Percentiles rank a stretch among this genome's conserved stretches.
These are phyloP conservation scores for Hymenoscyphus infarciens DNA, from an alignment of 2,329 filamentous ascomycete genomes.

Conservation along the genomic window DNA sequence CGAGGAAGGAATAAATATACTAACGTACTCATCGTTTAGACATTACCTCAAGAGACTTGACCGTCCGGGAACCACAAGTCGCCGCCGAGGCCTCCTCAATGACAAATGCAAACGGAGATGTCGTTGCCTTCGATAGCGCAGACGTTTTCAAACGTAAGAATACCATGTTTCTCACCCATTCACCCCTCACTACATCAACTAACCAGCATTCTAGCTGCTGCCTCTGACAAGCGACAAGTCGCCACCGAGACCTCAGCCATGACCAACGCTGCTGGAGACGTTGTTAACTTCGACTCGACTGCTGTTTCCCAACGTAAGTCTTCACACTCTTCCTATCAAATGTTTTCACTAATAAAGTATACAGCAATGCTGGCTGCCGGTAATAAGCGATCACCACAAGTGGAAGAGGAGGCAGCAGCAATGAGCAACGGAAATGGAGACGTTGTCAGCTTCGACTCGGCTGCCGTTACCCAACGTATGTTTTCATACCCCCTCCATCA, in stretches of 20 bases:
- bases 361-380: background rate
- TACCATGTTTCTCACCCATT: background rate
- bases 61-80: slow-evolving; percentile 9
- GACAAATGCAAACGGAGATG: slow-evolving; percentile 26
- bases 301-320: slow-evolving; percentile 25
- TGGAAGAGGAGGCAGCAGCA: slow-evolving; percentile 22
- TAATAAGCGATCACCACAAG: slow-evolving; percentile 5
- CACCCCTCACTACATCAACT: background rate
- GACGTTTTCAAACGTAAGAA: slow-evolving; percentile 26
- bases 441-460: slow-evolving; percentile 26
- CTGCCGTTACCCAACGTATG: slow-evolving; percentile 26
- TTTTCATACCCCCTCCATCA: background rate
- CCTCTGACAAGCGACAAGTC: slow-evolving; percentile 7
- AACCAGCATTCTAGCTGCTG: background rate
- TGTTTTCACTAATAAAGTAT: background rate
- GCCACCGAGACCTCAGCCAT: slow-evolving; percentile 28
- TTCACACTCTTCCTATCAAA: background rate
- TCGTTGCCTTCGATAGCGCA: slow-evolving; percentile 27
- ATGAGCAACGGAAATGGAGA: slow-evolving; percentile 29
- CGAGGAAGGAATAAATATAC: background rate
- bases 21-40: background rate
- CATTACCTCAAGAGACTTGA: background rate
- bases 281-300: slow-evolving; percentile 27
- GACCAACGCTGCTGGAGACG: slow-evolving; percentile 26
- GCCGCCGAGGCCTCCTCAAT: slow-evolving; percentile 27